Conservation (phyloP, 768 basidiomycete genomes). For the Pleurotus tuoliensis region DNA sequence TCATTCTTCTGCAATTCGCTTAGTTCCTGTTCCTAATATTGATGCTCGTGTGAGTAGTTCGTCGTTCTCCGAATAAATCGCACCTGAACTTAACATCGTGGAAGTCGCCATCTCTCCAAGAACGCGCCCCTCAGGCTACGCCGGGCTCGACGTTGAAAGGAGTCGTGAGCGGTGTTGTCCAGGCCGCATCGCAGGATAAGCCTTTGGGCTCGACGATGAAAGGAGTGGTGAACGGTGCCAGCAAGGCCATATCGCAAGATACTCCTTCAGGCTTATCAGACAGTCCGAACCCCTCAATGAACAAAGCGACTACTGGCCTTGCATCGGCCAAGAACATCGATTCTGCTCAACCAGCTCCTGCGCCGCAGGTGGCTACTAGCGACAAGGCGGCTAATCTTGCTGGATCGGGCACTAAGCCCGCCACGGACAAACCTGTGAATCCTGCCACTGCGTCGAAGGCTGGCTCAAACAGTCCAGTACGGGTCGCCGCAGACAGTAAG, state of each 20-base stretch:
- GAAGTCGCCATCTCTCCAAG: neutral
- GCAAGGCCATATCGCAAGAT: too few relatives aligned
- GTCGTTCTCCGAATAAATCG: neutral
- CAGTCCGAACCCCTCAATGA: too few relatives aligned
- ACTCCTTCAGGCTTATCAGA: too few relatives aligned
- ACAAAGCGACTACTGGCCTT: too few relatives aligned
- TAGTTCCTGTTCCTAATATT: neutral
- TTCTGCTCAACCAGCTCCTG: neutral
- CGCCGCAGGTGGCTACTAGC: neutral
- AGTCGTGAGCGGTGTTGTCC: too few relatives aligned
- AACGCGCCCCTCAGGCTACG: neutral
- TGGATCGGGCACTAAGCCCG: neutral
- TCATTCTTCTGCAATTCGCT: neutral
- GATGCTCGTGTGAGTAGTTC: slow-evolving; percentile 1
- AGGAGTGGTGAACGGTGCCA: too few relatives aligned
- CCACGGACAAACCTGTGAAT: neutral
- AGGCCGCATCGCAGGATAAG: too few relatives aligned
- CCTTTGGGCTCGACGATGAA: too few relatives aligned
- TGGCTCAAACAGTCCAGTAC: neutral
- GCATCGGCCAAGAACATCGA: neutral
- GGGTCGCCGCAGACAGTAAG: neutral
- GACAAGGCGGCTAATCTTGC: neutral
- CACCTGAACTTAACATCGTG: neutral
- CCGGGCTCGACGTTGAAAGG: too few relatives aligned
- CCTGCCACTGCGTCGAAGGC: neutral